Conservation (phyloP, 2,329 filamentous ascomycete species). For the Boeremia lycopersici region DNA sequence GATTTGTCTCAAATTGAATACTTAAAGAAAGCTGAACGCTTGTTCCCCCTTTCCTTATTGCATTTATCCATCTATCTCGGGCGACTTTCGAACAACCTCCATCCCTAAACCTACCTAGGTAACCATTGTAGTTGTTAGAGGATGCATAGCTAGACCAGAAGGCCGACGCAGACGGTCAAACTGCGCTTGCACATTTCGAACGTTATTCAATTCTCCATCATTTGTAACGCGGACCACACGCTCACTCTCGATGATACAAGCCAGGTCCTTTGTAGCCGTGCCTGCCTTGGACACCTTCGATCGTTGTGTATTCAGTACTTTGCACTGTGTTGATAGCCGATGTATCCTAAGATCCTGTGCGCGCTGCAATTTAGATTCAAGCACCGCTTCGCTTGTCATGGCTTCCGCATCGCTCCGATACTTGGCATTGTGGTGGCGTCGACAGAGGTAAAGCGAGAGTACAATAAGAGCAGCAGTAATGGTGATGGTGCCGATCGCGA, state of each 20-base stretch:
- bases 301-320: background rate
- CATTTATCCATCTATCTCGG: too few relatives aligned
- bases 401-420: background rate
- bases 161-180: background rate
- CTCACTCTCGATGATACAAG: background rate
- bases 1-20: too few relatives aligned
- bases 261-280: too few relatives aligned
- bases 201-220: background rate
- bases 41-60: too few relatives aligned
- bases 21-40: too few relatives aligned
- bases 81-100: too few relatives aligned
- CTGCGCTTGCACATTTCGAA: background rate
- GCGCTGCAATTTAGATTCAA: background rate
- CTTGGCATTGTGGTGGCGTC: background rate
- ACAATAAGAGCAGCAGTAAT: background rate
- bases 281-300: too few relatives aligned
- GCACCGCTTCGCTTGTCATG: background rate
- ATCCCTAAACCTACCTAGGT: too few relatives aligned
- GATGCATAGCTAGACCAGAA: background rate
- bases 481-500: background rate
- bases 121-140: background rate
- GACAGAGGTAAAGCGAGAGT: background rate
- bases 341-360: background rate
- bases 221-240: background rate
- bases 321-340: background rate